Conservation (phyloP, 306 rosid species). For the apple (Malus domestica) region ASM211411v1 NC_041795.1:25386501-25387000, state of each 20-base stretch:
- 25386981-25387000: not conserved
- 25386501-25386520: slow-evolving; percentile 44
- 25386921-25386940: not conserved
- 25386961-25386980: not conserved
- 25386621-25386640: not conserved
- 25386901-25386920: not conserved
- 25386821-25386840: not conserved
- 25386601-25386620: not conserved
- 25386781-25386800: not conserved
- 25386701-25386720: not conserved
- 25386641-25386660: not conserved
- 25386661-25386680: not conserved
- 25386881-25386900: not conserved
- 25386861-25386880: not conserved
- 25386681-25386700: slow-evolving; percentile 5
- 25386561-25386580: not conserved
- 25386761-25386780: not conserved
- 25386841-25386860: not conserved
- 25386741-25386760: not conserved
- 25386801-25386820: not conserved
- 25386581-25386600: not conserved
- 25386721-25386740: not conserved
- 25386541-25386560: slow-evolving; percentile 22
- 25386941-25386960: not conserved
- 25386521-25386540: slow-evolving; percentile 42